Percentiles rank a stretch among this genome's conserved stretches.
Conservation (phyloP, 164 flowering plant species). For the Stephania yunnanensis region DNA sequence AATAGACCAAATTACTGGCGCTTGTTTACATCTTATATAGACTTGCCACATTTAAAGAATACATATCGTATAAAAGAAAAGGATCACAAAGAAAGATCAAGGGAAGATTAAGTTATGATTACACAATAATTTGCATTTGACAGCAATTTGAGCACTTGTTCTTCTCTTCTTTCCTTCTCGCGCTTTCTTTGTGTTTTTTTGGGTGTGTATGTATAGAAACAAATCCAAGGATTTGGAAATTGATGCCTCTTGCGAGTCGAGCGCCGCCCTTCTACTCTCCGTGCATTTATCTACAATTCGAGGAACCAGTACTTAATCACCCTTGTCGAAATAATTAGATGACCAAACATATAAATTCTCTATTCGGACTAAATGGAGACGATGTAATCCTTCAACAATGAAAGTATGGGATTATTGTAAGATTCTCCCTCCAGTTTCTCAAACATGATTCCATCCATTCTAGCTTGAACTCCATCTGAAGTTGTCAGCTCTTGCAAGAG, state of each 20-base stretch:
- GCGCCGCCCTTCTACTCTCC: neutral
- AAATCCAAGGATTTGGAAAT: neutral
- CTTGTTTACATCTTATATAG: no score
- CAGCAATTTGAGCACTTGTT: no score
- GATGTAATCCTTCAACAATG: conserved; percentile 60
- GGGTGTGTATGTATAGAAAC: neutral
- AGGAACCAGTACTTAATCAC: neutral
- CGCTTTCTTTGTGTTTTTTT: no score
- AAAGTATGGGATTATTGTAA: conserved; percentile 37
- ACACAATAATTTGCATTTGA: no score
- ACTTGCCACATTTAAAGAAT: no score
- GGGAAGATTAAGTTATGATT: no score
- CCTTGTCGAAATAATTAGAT: neutral
- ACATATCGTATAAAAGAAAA: no score
- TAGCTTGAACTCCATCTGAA: conserved; percentile 73
- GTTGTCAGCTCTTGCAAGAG: conserved; percentile 48
- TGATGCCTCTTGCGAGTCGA: neutral
- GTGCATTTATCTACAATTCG: neutral
- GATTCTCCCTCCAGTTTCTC: conserved; percentile 50
- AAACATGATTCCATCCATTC: conserved; percentile 87
- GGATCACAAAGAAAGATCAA: no score
- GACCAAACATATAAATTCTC: neutral
- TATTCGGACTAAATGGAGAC: conserved; percentile 42
- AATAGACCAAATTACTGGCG: no score
- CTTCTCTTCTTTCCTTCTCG: neutral